Evolutionary conservation across 495 filamentous ascomycete genomes (phyloP), one percentile per base, ranked within the genome.

Genomic region (Penicillium fimorum): DNA sequence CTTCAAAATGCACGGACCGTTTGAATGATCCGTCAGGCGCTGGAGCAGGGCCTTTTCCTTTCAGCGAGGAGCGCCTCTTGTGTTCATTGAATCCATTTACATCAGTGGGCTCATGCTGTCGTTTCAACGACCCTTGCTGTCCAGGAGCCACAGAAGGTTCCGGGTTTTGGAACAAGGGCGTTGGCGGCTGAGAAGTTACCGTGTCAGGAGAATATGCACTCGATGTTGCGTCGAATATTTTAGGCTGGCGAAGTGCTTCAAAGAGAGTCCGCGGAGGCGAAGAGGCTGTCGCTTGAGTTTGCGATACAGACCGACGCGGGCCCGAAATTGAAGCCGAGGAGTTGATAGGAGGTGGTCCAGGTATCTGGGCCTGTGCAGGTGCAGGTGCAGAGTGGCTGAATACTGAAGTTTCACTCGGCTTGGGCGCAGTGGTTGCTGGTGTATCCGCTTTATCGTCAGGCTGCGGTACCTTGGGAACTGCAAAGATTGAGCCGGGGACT

Each of bases 201-300:
- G 24, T 13, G 17, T 59, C 55, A 24, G 47, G 33, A 11, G 48
- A 50, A 35, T 59, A 43, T 2, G 18, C 17, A 35, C 33, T 40
- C 18, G 61, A 44, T 20, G 50, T 42, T 18, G 57, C 9, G 8
- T 48, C 53, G 20, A 64, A 61, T 9, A 61, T 43, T 20, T 53
- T 58, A 12, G 60, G 52, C n/a, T 24, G 22, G 0, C 48, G 35
- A 15, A 37, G 35, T 41, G 57, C 44, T 24, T 63, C 50, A 13
- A 46, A 58, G 5, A 44, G 37, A 8, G 50, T 52, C 15, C 10
- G 37, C 8, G 50, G 38, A n/a, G 50, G 50, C 4, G 50, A 33
- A 3, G 13, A 2, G 25, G 50, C 25, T 1, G n/a, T 12, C 13
- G 10, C 7, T 8, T n/a, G 35, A 15, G 22, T 11, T 1, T 25